phyloP scores from a whole-genome alignment of 2,329 filamentous ascomycete genomes.

The Xylaria multiplex region DNA sequence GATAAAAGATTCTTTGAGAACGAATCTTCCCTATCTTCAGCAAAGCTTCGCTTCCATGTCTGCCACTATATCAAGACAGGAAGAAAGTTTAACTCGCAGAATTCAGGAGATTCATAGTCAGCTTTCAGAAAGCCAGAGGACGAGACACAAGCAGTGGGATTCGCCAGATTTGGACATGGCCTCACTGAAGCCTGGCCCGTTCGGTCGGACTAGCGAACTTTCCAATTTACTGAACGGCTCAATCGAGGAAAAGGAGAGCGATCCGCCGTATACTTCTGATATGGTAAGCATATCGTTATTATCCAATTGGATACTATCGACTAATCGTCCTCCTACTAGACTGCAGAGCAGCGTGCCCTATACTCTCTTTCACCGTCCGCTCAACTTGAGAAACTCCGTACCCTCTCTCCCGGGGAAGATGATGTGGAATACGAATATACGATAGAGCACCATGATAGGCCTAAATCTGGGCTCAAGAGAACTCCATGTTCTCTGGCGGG shows the following conservation, averaged over 20 bases:
- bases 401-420: background rate
- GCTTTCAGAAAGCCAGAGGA: background rate
- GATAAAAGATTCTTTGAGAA: background rate
- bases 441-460: background rate
- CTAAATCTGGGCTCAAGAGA: background rate
- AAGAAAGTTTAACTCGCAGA: background rate
- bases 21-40: background rate
- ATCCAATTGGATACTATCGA: background rate
- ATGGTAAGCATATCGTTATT: background rate
- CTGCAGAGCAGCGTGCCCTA: constrained; percentile 6
- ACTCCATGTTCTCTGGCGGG: background rate
- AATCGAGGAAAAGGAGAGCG: background rate
- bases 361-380: constrained; percentile 7
- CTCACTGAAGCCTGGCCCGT: background rate
- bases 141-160: too few species aligned
- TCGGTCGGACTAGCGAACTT: background rate
- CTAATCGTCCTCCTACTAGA: background rate
- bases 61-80: background rate
- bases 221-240: background rate
- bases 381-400: constrained; percentile 9
- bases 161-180: background rate
- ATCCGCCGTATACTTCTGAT: background rate
- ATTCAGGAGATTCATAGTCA: background rate
- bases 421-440: constrained; percentile 3
- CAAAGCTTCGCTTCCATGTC: background rate